Percentiles rank a stretch among this genome's conserved stretches.
These are phyloP conservation scores for Neurospora sp. DNA, from an alignment of 495 filamentous ascomycete species.

Conservation along the genomic window DNA sequence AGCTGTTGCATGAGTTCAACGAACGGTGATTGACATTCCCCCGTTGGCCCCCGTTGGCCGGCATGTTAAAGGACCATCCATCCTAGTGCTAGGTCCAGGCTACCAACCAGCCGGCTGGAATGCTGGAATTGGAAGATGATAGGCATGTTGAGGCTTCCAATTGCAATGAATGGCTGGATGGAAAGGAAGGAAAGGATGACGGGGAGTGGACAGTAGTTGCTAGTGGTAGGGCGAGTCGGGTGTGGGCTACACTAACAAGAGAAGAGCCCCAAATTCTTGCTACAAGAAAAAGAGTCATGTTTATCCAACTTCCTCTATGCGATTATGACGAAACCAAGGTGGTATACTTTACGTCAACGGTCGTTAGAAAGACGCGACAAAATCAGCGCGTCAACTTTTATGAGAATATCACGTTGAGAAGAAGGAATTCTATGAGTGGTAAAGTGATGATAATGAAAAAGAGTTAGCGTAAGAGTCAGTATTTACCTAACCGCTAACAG, in stretches of 20 bases:
- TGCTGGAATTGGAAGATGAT: not conserved
- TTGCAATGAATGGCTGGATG: not conserved
- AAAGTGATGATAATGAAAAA: not conserved
- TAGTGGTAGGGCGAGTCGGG: not conserved
- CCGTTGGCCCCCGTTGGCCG: not conserved
- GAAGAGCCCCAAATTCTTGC: not conserved
- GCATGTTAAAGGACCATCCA: too few relatives aligned
- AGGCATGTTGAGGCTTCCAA: not conserved
- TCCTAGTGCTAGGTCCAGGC: too few relatives aligned
- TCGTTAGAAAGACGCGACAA: not conserved
- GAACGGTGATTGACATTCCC: not conserved
- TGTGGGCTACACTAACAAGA: not conserved
- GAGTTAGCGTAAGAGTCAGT: not conserved
- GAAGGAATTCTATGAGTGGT: not conserved
- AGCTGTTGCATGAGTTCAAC: not conserved
- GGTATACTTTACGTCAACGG: not conserved
- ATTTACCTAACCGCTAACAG: not conserved
- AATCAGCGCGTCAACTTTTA: not conserved
- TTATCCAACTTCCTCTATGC: not conserved
- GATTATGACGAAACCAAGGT: not conserved
- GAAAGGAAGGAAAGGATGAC: not conserved
- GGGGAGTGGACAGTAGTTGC: not conserved
- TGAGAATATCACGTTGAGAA: not conserved
- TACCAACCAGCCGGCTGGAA: not conserved
- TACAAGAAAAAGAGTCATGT: not conserved